Evolutionary conservation across 2,329 filamentous ascomycete genomes (phyloP).

Genomic region (Aaosphaeria pasadenensis): DNA sequence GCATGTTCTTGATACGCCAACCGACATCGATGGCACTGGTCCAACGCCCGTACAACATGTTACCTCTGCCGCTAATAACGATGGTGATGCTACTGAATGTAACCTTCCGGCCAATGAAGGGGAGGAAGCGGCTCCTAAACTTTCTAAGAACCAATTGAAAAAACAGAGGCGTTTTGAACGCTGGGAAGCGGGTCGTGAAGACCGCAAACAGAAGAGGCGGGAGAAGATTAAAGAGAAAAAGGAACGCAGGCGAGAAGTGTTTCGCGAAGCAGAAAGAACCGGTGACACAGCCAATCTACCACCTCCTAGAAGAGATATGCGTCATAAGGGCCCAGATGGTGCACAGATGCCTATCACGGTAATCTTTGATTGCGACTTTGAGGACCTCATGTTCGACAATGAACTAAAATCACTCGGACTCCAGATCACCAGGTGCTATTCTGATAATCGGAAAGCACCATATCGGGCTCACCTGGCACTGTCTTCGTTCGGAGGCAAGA

Average conservation of each 20-base stretch:
- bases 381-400: constrained; percentile 82
- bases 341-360: constrained; percentile 72
- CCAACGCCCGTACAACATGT: no score
- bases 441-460: constrained; percentile 71
- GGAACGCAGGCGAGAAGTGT: constrained; percentile 48
- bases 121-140: constrained; percentile 16
- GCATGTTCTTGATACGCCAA: no score
- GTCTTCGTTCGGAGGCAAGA: constrained; percentile 70
- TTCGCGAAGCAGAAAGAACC: constrained; percentile 9
- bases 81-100: not conserved
- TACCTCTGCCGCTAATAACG: not conserved
- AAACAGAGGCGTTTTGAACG: constrained; percentile 68
- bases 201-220: constrained; percentile 57
- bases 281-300: no score
- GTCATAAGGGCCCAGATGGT: constrained; percentile 15
- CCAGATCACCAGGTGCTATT: constrained; percentile 86
- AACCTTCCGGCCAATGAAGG: not conserved
- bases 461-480: constrained; percentile 72
- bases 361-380: constrained; percentile 88
- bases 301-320: not conserved
- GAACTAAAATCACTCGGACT: constrained; percentile 79
- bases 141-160: constrained; percentile 88
- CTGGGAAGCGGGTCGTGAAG: constrained; percentile 70
- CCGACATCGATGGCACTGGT: no score
- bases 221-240: constrained; percentile 55